Evolutionary conservation across 148 eudicot genomes (phyloP), one percentile per base, ranked within the genome.

Genomic region (Nyssa sinensis): DNA sequence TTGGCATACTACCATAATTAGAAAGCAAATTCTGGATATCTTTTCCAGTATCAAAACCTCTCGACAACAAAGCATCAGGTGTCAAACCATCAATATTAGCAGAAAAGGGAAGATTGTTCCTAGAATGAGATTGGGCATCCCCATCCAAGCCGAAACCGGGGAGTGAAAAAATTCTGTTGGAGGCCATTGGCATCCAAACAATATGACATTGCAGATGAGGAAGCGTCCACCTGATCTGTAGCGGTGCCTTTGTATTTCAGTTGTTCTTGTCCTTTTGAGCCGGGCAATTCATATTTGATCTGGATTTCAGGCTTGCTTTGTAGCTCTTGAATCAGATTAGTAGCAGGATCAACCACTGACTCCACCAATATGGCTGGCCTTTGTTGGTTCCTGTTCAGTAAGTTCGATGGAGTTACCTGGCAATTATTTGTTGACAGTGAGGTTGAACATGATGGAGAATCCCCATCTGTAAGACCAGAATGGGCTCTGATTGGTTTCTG

Each of bases 41-140:
- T 71, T 93, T 93, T 62, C 93, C 96, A 59, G 98, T 82, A 80
- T 92, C 98, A 82, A 87, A 94, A 74, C 86, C 98, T 81, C 92
- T 89, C 6, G 98, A 92, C 76, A 95, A 71, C 83, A 95, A 83
- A 59, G 98, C 88, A 88, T 95, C 98, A 58, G 98, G 97, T 13
- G 89, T 74, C 79, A 95, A 80, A 78, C 81, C 79, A 78, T 89
- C 91, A 49, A 90, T 78, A 49, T 81, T 78, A 30, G 87, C 75
- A 9, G 84, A 70, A 66, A 84, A 79, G 74, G 96, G 86, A 76
- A 87, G 86, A 83, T 69, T 83, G 53, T 74, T 88, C 74, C 88
- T 83, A 14, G 90, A 75, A 77, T 88, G 90, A 39, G 96, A 88
- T 71, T 92, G 93, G 67, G 89, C 92, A 85, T 92, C 96, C 44